phyloP scores from a whole-genome alignment of 2,329 filamentous ascomycete genomes.

The Aspergillus pseudotamarii region DNA sequence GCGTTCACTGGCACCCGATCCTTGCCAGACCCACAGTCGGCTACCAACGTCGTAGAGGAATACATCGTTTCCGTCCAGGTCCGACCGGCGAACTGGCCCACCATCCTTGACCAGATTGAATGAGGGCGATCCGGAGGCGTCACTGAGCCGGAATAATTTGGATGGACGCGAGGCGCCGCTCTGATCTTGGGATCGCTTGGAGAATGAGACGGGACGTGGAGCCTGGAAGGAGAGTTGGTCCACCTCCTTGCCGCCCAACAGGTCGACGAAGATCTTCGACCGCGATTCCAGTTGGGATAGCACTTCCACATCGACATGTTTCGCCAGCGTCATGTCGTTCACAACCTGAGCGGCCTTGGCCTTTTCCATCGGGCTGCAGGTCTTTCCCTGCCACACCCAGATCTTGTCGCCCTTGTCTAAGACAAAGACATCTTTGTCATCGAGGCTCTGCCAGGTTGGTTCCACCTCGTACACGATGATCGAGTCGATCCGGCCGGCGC shows the following conservation, averaged over 20 bases:
- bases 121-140: slow-evolving; percentile 59
- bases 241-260: slow-evolving; percentile 55
- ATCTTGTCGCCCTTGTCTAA: slow-evolving; percentile 66
- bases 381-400: slow-evolving; percentile 70
- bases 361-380: slow-evolving; percentile 70
- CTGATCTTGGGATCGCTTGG: slow-evolving; percentile 23
- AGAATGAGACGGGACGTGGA: slow-evolving; percentile 40
- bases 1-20: slow-evolving; percentile 56
- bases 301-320: slow-evolving; percentile 66
- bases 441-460: slow-evolving; percentile 63
- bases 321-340: slow-evolving; percentile 59
- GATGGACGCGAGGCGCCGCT: slow-evolving; percentile 28
- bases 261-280: slow-evolving; percentile 56
- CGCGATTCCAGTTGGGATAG: slow-evolving; percentile 59
- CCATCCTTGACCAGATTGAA: slow-evolving; percentile 64
- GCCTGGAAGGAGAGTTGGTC: slow-evolving; percentile 47
- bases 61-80: slow-evolving; percentile 63
- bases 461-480: slow-evolving; percentile 67
- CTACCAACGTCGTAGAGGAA: slow-evolving; percentile 64
- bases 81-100: slow-evolving; percentile 45
- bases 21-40: slow-evolving; percentile 69
- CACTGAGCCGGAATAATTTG: slow-evolving; percentile 65
- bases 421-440: slow-evolving; percentile 69
- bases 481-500: slow-evolving; percentile 49
- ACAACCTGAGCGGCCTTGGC: slow-evolving; percentile 69